phyloP scores from a whole-genome alignment of 306 rosid species.

The Benincasa hispida region DNA sequence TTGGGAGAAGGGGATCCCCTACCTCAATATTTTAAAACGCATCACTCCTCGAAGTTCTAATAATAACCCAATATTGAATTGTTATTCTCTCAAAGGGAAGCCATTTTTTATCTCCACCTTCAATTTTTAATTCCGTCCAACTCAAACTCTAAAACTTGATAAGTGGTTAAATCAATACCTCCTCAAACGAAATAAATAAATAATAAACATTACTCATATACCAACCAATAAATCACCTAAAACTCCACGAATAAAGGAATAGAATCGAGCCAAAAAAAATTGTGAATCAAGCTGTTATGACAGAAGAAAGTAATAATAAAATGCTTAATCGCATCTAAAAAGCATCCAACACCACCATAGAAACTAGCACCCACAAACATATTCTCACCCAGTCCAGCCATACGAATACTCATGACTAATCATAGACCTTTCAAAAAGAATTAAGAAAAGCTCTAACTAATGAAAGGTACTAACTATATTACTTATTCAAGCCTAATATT shows the following conservation, averaged over 20 bases:
- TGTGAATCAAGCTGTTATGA: not conserved
- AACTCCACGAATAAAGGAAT: not conserved
- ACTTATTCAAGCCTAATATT: not conserved
- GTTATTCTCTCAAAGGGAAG: not conserved
- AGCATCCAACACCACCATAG: not conserved
- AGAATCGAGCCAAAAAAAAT: not conserved
- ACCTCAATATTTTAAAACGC: not conserved
- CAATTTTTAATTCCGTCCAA: not conserved
- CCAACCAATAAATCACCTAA: not conserved
- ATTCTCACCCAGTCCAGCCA: not conserved
- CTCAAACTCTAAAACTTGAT: not conserved
- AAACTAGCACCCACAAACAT: not conserved
- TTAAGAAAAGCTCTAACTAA: not conserved
- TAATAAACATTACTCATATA: not conserved
- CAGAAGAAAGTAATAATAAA: not conserved
- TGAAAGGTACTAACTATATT: not conserved
- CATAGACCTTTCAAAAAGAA: not conserved
- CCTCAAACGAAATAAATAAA: not conserved
- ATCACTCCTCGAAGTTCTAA: not conserved
- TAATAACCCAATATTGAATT: not conserved
- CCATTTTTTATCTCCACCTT: not conserved
- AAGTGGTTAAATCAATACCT: not conserved
- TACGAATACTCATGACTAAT: not conserved
- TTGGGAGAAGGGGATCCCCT: too few species aligned
- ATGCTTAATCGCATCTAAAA: not conserved